These are phyloP conservation scores for Tanozyma kutaoensis DNA, from an alignment of 805 yeast species.

Conservation along the genomic window DNA sequence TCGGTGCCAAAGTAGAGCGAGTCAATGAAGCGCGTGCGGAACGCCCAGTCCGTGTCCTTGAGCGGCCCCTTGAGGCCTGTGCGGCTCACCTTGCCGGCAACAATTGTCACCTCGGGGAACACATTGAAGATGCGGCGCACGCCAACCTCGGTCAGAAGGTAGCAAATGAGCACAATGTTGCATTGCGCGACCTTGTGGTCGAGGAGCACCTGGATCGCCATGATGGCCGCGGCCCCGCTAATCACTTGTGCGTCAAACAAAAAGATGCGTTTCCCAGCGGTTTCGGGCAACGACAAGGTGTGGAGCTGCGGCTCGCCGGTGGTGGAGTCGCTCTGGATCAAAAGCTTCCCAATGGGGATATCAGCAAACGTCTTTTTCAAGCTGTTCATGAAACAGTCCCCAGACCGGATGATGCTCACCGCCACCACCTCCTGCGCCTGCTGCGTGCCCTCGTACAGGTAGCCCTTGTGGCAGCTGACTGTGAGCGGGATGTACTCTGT, in stretches of 20 bases:
- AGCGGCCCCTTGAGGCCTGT: conserved; percentile 22
- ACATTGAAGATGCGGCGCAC: conserved; percentile 60
- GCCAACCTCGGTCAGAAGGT: conserved; percentile 71
- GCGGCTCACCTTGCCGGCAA: conserved; percentile 52
- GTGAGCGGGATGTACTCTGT: conserved; percentile 14
- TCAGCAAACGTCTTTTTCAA: conserved; percentile 67
- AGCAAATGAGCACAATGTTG: conserved; percentile 56
- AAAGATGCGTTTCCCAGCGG: conserved; percentile 31
- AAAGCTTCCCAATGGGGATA: conserved; percentile 65
- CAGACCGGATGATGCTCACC: conserved; percentile 75
- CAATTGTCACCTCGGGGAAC: conserved; percentile 55
- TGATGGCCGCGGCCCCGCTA: conserved; percentile 87
- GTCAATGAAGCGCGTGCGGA: conserved; percentile 60
- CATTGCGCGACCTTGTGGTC: conserved; percentile 62
- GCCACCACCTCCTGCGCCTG: conserved; percentile 46
- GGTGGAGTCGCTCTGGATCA: conserved; percentile 75
- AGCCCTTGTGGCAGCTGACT: conserved; percentile 14
- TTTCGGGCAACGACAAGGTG: conserved; percentile 55
- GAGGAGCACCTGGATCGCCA: conserved; percentile 80
- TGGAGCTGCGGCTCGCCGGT: conserved; percentile 95
- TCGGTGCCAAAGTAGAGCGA: conserved; percentile 64
- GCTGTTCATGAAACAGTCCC: conserved; percentile 82
- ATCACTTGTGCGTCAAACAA: conserved; percentile 80
- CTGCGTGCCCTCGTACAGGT: conserved; percentile 24
- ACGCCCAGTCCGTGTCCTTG: conserved; percentile 42